A percentile compares a stretch with the other conserved stretches of the same genome.
These are phyloP conservation scores for Fusarium annulatum DNA, from an alignment of 2,329 filamentous ascomycete genomes.

Conservation along the genomic window DNA sequence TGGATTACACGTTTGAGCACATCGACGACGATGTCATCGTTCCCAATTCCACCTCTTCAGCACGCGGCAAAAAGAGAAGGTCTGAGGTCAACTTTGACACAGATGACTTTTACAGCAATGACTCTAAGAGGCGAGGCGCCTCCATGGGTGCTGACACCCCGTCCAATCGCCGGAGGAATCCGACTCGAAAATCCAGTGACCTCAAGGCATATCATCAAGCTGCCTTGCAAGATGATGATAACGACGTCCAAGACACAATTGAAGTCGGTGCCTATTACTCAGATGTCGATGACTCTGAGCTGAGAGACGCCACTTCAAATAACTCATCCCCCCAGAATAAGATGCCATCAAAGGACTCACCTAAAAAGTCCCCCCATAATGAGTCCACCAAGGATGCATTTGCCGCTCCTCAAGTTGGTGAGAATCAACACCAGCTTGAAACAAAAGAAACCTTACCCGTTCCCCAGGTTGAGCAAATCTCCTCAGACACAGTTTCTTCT, in stretches of 20 bases:
- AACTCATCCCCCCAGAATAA: slow-evolving; percentile 46
- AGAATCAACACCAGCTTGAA: neutral
- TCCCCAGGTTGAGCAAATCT: slow-evolving; percentile 8
- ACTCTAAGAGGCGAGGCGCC: slow-evolving; percentile 52
- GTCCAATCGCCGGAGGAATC: slow-evolving; percentile 54
- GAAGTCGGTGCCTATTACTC: slow-evolving; percentile 61
- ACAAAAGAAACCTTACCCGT: slow-evolving; percentile 4
- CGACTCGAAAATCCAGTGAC: slow-evolving; percentile 53
- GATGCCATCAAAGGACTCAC: slow-evolving; percentile 34
- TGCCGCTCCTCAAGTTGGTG: slow-evolving; percentile 16
- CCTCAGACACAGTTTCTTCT: slow-evolving; percentile 18
- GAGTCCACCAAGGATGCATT: slow-evolving; percentile 28
- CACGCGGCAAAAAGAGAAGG: slow-evolving; percentile 53
- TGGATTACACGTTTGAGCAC: slow-evolving; percentile 68
- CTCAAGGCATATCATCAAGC: slow-evolving; percentile 47
- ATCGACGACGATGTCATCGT: slow-evolving; percentile 60
- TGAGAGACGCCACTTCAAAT: slow-evolving; percentile 42
- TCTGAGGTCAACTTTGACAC: slow-evolving; percentile 50
- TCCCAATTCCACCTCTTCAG: slow-evolving; percentile 49
- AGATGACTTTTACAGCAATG: slow-evolving; percentile 47
- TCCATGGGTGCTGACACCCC: slow-evolving; percentile 52
- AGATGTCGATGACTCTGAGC: slow-evolving; percentile 49
- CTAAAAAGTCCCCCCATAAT: slow-evolving; percentile 14
- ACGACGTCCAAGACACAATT: slow-evolving; percentile 67
- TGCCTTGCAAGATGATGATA: slow-evolving; percentile 53